Base-by-base conservation (phyloP, 2,329 filamentous ascomycete genomes). In the Teratosphaeria viscida region DNA sequence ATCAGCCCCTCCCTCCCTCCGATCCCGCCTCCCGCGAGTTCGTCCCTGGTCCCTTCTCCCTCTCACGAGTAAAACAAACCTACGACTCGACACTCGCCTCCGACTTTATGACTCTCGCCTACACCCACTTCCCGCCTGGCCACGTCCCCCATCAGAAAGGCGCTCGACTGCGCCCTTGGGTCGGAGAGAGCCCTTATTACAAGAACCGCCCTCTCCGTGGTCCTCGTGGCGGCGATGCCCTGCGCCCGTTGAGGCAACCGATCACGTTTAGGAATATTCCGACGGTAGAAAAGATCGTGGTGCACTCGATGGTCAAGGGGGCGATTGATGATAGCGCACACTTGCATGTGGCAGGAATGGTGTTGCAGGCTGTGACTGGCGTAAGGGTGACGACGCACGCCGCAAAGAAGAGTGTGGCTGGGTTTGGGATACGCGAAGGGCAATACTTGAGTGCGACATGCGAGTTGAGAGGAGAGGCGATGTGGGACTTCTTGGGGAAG, bases 401-500 rank as follows among this genome's bases (percentile, higher is more conserved):
- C 68, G 84, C 86, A 35, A 88, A 82, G 74, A 78, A 80, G 64
- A 87, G 84, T 65, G 88, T 96, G 56, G 78, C 85, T 27, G 83
- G 86, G 61, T 99, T 91, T 84, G 82, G 84, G 56, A 79, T 96
- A 67, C 80, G 83, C 62, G 81, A 85, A 68, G 88, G 88, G 54
- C 85, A 87, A 71, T 82, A 85, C 64, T 81, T 90, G 32, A 85
- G 89, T 61, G 84, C 89, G 66, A 96, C 92, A 70, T 85, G 84
- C 56, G 87, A 89, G 29, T 77, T 99, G 63, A 79, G 81, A 59
- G 90, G 90, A 34, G 87, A 94, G 72, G 82, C 87, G 61, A 94
- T 95, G 69, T 89, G 90, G 63, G 87, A 96, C 73, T 96, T 99
- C 73, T 72, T 99, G 53, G 88, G 92, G 70, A 96, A 96, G 78